Evolutionary conservation across 176 grass and related monocot genomes (phyloP), one percentile per base, ranked within the genome.

Genomic region (Leersia perrieri): DNA sequence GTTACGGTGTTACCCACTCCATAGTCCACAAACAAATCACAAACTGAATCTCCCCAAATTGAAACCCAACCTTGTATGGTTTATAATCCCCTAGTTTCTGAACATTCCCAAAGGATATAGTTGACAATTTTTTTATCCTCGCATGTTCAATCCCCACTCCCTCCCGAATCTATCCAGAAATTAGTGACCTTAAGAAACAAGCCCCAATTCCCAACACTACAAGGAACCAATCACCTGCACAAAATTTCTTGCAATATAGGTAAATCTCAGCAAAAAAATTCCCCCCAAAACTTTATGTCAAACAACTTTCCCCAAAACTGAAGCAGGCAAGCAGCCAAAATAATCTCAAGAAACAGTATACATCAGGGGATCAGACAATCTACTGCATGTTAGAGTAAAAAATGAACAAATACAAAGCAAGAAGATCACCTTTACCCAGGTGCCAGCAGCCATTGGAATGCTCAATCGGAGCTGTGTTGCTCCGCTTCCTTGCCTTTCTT

Each of bases 351-450:
- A 25, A 33, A 57, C 5, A 30, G 28, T 30, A 57, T 13, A 20
- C 11, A 18, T 9, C n/a, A 73, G 70, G 14, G 2, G 61, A 58
- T 15, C 2, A 39, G 58, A 8, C 70, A 73, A 63, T 36, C 5
- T 67, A 7, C 1, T 26, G 32, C 66, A 82, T 40, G 3, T 32
- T 10, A 26, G 5, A 44, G 7, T 18, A n/a, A 22, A 68, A 68
- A 35, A 15, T 15, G 32, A 51, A 11, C 20, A 38, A 71, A 8
- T 2, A 20, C 42, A 10, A 76, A 84, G 61, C 0, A 53, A 1
- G 5, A 5, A 80, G 49, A 76, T 33, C 2, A 95, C 93, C 93
- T 90, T 88, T 8, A 75, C 38, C 93, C 93, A 95, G 23, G 73
- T 55, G 2, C 83, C 87, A 6, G 65, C 90, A 65, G 79, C 74